Percentiles rank a stretch among this genome's conserved stretches.
Evolutionary conservation across 192 early-diverging fungal genomes (phyloP).

Genomic region (Gaertneriomyces semiglobifer): DNA sequence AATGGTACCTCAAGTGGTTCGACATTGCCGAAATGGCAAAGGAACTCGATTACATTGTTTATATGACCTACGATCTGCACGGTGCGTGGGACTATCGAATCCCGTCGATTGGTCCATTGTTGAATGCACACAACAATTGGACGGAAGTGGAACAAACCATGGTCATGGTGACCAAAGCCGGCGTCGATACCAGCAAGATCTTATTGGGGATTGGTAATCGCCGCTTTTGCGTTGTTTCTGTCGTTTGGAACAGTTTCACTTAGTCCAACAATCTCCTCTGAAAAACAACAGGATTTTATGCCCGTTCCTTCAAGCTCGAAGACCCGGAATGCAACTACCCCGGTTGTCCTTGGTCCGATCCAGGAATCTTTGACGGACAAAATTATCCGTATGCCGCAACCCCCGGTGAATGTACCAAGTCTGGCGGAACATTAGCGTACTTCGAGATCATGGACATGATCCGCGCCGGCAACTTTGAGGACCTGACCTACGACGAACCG

Average conservation of each 20-base stretch:
- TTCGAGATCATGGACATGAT: too few species aligned
- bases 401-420: not conserved
- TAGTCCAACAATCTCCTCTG: too few species aligned
- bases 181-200: constrained; percentile 1
- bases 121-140: too few species aligned
- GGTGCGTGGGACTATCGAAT: not conserved
- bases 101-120: too few species aligned
- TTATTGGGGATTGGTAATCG: not conserved
- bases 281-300: constrained; percentile 4
- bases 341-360: not conserved
- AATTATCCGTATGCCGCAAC: constrained; percentile 1
- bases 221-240: not conserved
- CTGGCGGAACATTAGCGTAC: not conserved
- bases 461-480: too few species aligned
- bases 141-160: too few species aligned
- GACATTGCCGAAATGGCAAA: not conserved
- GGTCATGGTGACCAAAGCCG: too few species aligned
- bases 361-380: constrained; percentile 1
- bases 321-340: not conserved
- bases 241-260: too few species aligned
- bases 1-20: constrained; percentile 44
- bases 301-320: not conserved
- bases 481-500: too few species aligned
- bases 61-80: not conserved
- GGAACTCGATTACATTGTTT: not conserved